These are phyloP conservation scores for Alternaria panax DNA, from an alignment of 2,329 filamentous ascomycete genomes.

Conservation along the genomic window DNA sequence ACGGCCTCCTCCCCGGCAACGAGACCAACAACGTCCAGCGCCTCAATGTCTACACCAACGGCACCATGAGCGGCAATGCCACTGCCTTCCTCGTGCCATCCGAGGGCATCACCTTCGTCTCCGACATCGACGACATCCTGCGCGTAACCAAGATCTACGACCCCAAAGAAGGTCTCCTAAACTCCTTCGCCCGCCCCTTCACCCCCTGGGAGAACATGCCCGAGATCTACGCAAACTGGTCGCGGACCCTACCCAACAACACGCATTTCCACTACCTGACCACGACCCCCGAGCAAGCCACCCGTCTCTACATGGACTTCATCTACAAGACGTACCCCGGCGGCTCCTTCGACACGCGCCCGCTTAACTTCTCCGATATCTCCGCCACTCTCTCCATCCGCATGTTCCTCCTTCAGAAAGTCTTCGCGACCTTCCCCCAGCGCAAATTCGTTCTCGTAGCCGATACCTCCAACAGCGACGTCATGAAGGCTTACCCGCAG, in stretches of 20 bases:
- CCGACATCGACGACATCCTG: conserved; percentile 81
- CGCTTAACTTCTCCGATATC: conserved; percentile 80
- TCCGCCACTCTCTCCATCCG: conserved; percentile 75
- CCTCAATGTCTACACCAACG: conserved; percentile 72
- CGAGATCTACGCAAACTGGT: conserved; percentile 79
- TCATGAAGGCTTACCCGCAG: conserved; percentile 70
- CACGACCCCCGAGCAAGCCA: conserved; percentile 79
- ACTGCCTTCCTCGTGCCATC: conserved; percentile 79
- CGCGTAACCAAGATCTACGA: conserved; percentile 83
- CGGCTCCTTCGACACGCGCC: conserved; percentile 76
- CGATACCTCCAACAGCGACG: conserved; percentile 78
- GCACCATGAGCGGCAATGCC: conserved; percentile 71
- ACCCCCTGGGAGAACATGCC: conserved; percentile 81
- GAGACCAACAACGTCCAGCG: conserved; percentile 70
- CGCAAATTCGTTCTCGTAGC: conserved; percentile 79
- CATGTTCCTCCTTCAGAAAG: conserved; percentile 71
- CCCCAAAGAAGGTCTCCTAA: conserved; percentile 75
- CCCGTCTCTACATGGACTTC: conserved; percentile 79
- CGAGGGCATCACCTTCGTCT: conserved; percentile 73
- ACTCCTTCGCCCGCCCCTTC: conserved; percentile 77
- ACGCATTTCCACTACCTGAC: conserved; percentile 84
- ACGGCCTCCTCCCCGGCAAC: conserved; percentile 67
- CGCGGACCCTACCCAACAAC: conserved; percentile 64
- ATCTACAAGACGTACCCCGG: conserved; percentile 81
- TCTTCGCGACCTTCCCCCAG: conserved; percentile 77